These are phyloP conservation scores for Diaporthe nobilis DNA, from an alignment of 2,329 filamentous ascomycete genomes.

Conservation along the genomic window DNA sequence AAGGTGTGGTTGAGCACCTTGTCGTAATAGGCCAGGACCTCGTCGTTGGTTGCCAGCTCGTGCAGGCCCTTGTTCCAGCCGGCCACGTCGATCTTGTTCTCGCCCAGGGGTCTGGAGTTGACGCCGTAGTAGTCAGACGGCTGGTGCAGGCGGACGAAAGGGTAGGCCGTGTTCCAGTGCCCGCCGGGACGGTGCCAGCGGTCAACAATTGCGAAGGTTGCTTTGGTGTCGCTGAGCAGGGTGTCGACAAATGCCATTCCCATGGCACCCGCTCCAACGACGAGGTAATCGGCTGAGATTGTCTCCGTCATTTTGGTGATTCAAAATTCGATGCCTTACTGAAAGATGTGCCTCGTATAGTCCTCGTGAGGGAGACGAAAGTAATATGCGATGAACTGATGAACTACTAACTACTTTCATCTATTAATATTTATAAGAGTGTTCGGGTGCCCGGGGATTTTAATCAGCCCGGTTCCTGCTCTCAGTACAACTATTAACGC, in stretches of 20 bases:
- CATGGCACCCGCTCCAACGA: slow-evolving; percentile 4
- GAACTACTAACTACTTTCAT: neutral
- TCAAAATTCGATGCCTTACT: neutral
- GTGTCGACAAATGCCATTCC: slow-evolving; percentile 5
- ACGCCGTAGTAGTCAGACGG: slow-evolving; percentile 4
- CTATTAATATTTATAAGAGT: neutral
- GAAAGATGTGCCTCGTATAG: neutral
- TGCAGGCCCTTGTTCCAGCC: neutral
- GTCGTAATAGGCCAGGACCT: neutral
- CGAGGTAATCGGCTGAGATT: neutral
- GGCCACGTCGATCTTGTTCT: neutral
- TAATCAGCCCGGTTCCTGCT: neutral
- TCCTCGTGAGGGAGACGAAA: neutral
- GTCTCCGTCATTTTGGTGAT: neutral
- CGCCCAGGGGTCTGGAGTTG: neutral
- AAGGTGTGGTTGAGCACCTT: neutral
- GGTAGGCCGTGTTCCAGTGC: neutral
- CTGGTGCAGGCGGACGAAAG: neutral
- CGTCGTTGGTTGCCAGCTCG: neutral
- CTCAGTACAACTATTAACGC: neutral
- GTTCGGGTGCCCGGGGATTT: neutral
- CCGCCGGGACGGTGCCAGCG: neutral
- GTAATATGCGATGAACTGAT: neutral
- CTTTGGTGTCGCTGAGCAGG: neutral
- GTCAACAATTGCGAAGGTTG: neutral